Base-by-base conservation (phyloP, 148 eudicot species). In the Silene uniflora region DNA sequence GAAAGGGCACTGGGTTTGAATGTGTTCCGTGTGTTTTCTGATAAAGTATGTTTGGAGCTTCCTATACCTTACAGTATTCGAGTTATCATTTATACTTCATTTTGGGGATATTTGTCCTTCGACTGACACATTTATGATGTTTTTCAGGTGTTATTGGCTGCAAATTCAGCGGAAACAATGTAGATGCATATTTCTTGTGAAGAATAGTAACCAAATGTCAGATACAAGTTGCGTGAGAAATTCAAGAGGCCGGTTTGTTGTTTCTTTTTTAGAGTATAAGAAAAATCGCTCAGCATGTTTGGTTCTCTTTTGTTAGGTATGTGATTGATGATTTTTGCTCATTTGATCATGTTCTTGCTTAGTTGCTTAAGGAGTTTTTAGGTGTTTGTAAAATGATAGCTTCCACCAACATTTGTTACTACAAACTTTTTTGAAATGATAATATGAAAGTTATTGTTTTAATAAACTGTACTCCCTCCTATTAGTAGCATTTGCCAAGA, bases 1-100 rank as follows among this genome's bases (percentile, higher is more conserved):
- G 85, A 86, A 14, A 90, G 83, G 76, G 91, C 93, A 44, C 85
- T 90, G 97, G 87, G 85, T 66, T 73, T 77, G 8, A 90, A 90
- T 25, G 78, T 73, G 21, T 90, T 92, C 56, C 87, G 91, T 52
- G 18, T 82, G 35, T 87, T 92, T 66, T 49, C 87, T 13, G 91
- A 92, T 67, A 92, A 90, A 92, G 97, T 92, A 83, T 21, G 16
- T 21, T 55, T 54, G 56, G 21, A n/a, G 19, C 54, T 42, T 42
- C 59, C 39, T 6, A 8, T 80, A 22, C 42, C 32, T 62, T 23
- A 23, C 16, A 32, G 4, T 32, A 32, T 32, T 32, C 5, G 35
- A 32, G 4, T 32, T 32, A 32, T 32, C 35, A 32, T 32, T 32
- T 32, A 10, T 35, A 23, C 60, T 42, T 21, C 24, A 14, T 18